Evolutionary conservation across 176 grass and related monocot genomes (phyloP), one percentile per base, ranked within the genome.

Genomic region (Avena insularis): DNA sequence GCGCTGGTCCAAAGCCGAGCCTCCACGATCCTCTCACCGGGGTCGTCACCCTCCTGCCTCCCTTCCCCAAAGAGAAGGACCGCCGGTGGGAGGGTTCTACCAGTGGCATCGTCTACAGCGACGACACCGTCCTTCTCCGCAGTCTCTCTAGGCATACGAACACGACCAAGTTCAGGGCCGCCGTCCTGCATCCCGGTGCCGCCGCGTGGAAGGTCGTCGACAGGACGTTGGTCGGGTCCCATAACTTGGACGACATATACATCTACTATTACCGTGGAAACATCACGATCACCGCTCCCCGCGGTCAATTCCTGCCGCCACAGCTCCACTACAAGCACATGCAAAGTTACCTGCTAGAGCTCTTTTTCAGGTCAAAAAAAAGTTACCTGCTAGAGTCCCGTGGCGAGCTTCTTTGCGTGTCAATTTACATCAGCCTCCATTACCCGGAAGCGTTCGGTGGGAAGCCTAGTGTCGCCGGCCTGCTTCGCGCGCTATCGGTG

Each of bases 401-500:
- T n/a, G 70, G 70, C 43, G 70, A 73, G 70, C 70, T 73, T n/a
- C 43, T 73, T 10, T 73, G 43, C 20, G 38, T 46, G 20, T 73
- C 20, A 6, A 2, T 58, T 8, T 8, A 58, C 56, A 8, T n/a
- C 7, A 58, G 49, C 49, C 3, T 43, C 40, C 40, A 51, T 51
- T 51, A 58, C 51, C 13, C 51, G 2, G 55, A 58, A 1, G 19
- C 4, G 1, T 55, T 16, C 51, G 4, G 2, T 9, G 19, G 6
- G 15, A 56, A 56, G 16, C 4, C 54, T 6, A 0, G 19, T 12
- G 68, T 71, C 2, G 9, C 68, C 4, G 3, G 3, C 19, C 68
- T 71, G 17, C 0, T 45, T 45, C 17, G 9, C 8, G 9, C 68
- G 3, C 36, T 71, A 0, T 71, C 17, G 10, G 10, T 73, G 70